Conservation (phyloP, 1,284 basidiomycete species). For the Golubevia sp. region DNA sequence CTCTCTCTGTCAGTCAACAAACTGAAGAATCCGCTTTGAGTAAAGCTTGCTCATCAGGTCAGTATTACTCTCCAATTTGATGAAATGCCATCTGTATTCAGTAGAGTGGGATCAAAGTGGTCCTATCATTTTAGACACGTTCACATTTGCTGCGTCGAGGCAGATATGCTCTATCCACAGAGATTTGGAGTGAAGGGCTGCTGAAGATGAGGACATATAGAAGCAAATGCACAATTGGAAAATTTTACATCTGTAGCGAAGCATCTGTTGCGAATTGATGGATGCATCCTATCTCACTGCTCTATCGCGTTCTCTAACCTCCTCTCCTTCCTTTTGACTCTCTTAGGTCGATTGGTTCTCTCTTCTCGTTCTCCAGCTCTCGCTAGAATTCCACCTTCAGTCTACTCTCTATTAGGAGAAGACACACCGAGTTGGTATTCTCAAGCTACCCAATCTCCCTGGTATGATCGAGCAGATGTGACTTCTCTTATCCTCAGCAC, state of each 20-base stretch:
- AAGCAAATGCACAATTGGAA: slow-evolving; percentile 23
- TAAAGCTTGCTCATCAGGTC: too few species aligned
- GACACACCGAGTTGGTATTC: slow-evolving; percentile 38
- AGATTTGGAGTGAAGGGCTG: neutral
- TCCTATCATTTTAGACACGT: too few species aligned
- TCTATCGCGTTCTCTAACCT: neutral
- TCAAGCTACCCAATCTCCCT: slow-evolving; percentile 30
- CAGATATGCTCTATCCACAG: too few species aligned
- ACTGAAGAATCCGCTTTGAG: neutral
- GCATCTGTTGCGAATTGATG: slow-evolving; percentile 26
- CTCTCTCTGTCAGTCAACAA: slow-evolving; percentile 8
- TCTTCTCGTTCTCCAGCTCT: slow-evolving; percentile 34
- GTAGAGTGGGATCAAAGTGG: too few species aligned
- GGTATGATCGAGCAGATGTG: slow-evolving; percentile 38
- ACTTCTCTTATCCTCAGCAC: slow-evolving; percentile 30
- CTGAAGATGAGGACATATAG: slow-evolving; percentile 25
- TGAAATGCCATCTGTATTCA: too few species aligned
- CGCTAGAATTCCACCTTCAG: slow-evolving; percentile 17
- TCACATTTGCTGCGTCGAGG: too few species aligned
- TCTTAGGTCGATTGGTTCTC: slow-evolving; percentile 25
- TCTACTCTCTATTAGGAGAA: slow-evolving; percentile 33
- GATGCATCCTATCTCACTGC: slow-evolving; percentile 2
- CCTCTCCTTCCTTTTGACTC: neutral
- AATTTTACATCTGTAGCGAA: too few species aligned
- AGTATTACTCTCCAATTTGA: too few species aligned